A percentile compares a stretch with the other conserved stretches of the same genome.
These are phyloP conservation scores for Aureobasidium sp. DNA, from an alignment of 2,329 filamentous ascomycete species.

Conservation along the genomic window DNA sequence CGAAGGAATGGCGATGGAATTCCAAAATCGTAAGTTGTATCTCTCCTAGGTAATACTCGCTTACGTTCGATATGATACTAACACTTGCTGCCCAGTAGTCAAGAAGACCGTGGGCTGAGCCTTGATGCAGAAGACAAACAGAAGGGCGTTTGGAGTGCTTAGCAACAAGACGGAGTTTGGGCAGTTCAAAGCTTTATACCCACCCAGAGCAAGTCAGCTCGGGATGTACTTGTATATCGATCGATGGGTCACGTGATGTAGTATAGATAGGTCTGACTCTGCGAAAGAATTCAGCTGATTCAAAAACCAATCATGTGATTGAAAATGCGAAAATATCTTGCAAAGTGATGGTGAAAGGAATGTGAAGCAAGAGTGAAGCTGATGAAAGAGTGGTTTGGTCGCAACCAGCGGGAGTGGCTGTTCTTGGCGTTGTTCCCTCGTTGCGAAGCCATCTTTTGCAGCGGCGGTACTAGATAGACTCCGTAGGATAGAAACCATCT, in stretches of 20 bases:
- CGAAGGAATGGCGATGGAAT: not conserved
- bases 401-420: not conserved
- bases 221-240: not conserved
- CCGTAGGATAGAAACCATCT: not conserved
- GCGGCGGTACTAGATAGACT: not conserved
- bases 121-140: not conserved
- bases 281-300: not conserved
- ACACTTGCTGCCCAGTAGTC: not conserved
- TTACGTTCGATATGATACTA: not conserved
- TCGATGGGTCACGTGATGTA: not conserved
- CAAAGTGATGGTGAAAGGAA: not conserved
- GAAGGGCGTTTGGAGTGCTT: not conserved
- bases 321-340: not conserved
- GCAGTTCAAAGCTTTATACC: not conserved
- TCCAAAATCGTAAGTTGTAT: not conserved
- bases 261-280: not conserved
- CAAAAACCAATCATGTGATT: not conserved
- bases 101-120: not conserved
- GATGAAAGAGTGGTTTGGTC: not conserved
- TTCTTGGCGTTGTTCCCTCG: not conserved
- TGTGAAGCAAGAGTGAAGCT: not conserved
- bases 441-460: not conserved
- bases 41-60: not conserved
- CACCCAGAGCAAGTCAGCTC: not conserved
- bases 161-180: not conserved